Conservation (phyloP, 2,329 filamentous ascomycete genomes). For the Cytospora mali region DNA sequence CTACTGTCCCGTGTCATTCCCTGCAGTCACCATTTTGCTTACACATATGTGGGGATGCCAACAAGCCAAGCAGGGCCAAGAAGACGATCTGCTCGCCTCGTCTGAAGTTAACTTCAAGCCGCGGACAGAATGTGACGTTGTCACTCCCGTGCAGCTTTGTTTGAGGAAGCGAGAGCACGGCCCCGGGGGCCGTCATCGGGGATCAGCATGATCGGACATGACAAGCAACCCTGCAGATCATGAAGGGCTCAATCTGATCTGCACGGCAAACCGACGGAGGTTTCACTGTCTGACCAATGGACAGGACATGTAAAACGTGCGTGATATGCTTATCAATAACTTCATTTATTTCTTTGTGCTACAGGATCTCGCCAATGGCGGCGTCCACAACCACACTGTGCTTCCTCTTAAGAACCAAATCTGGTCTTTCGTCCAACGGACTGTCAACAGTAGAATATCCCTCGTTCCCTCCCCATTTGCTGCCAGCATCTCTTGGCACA, state of each 20-base stretch:
- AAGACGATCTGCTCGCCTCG: conserved; percentile 8
- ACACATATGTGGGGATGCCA: background rate
- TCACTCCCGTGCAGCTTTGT: too few species aligned
- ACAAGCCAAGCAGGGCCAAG: too few species aligned
- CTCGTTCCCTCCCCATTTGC: background rate
- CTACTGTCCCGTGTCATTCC: background rate
- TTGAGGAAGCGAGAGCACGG: background rate
- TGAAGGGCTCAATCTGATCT: background rate
- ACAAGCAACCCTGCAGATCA: background rate
- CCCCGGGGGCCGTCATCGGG: background rate
- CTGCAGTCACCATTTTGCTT: background rate
- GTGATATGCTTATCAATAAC: conserved; percentile 7
- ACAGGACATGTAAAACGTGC: background rate
- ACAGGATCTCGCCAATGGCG: conserved; percentile 1
- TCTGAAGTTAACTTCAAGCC: conserved; percentile 14
- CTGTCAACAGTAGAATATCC: background rate
- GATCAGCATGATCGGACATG: background rate
- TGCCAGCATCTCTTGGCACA: conserved; percentile 1
- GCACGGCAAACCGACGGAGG: background rate
- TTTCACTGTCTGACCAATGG: background rate
- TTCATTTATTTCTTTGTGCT: conserved; percentile 13
- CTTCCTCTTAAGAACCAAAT: background rate
- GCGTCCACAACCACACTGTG: background rate
- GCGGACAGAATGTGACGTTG: too few species aligned
- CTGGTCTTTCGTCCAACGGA: background rate